A percentile compares a stretch with the other conserved stretches of the same genome.
Evolutionary conservation across 2,329 filamentous ascomycete genomes (phyloP).

Genomic region (Xylariaceae sp.): DNA sequence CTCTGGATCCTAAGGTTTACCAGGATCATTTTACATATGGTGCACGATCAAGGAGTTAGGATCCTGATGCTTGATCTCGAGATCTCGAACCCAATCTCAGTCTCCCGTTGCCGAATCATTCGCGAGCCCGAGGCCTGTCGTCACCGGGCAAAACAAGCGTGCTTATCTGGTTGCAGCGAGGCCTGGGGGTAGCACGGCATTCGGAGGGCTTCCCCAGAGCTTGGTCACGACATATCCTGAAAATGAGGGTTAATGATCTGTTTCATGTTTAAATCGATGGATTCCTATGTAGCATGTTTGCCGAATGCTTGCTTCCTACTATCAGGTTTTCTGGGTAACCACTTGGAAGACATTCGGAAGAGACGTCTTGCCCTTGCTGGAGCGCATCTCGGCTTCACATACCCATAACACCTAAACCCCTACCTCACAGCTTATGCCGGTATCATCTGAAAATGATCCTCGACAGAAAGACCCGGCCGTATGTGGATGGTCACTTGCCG

Average conservation of each 20-base stretch:
- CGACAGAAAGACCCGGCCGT: too few species aligned
- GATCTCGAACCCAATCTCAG: slow-evolving; percentile 30
- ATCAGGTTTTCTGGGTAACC: slow-evolving; percentile 27
- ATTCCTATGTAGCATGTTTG: slow-evolving; percentile 19
- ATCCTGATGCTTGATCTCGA: slow-evolving; percentile 10
- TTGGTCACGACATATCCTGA: slow-evolving; percentile 26
- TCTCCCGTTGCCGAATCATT: slow-evolving; percentile 21
- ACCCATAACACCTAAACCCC: slow-evolving; percentile 1
- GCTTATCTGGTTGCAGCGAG: slow-evolving; percentile 27
- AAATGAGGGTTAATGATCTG: slow-evolving; percentile 28
- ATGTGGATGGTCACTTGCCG: not conserved
- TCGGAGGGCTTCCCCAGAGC: slow-evolving; percentile 34
- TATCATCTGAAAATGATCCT: not conserved
- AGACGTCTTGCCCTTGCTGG: slow-evolving; percentile 19
- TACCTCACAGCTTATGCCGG: not conserved
- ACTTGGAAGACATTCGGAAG: slow-evolving; percentile 28
- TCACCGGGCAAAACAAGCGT: slow-evolving; percentile 25
- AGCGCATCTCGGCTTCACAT: slow-evolving; percentile 6
- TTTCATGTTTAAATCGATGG: slow-evolving; percentile 33
- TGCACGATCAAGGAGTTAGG: not conserved
- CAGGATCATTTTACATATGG: not conserved
- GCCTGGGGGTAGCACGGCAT: slow-evolving; percentile 32
- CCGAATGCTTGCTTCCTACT: slow-evolving; percentile 22
- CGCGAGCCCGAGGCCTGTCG: slow-evolving; percentile 13
- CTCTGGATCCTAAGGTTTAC: not conserved